Percentiles rank a stretch among this genome's conserved stretches.
These are phyloP conservation scores for Pontederia crassipes DNA, from an alignment of 176 grass and related monocot genomes.

Conservation along the genomic window DNA sequence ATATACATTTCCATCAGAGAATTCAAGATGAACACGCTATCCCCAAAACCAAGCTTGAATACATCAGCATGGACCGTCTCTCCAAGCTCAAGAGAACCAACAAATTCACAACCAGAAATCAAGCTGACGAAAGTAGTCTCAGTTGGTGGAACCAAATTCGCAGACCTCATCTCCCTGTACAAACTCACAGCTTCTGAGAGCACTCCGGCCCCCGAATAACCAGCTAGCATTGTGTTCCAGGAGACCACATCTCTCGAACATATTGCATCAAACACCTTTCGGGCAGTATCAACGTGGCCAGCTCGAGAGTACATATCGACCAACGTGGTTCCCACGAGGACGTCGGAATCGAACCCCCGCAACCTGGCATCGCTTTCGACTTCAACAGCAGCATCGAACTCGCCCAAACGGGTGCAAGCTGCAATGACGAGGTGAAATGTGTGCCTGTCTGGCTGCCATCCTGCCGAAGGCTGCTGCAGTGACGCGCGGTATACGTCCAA, in stretches of 20 bases:
- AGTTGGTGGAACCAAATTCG: slow-evolving; percentile 7
- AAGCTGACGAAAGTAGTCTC: slow-evolving; percentile 47
- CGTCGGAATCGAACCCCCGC: slow-evolving; percentile 30
- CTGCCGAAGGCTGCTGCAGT: slow-evolving; percentile 2
- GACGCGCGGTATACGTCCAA: slow-evolving; percentile 27
- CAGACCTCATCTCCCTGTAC: slow-evolving; percentile 32
- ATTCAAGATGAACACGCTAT: slow-evolving; percentile 32
- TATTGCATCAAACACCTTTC: slow-evolving; percentile 51
- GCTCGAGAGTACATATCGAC: slow-evolving; percentile 31
- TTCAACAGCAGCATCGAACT: slow-evolving; percentile 12
- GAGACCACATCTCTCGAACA: slow-evolving; percentile 26
- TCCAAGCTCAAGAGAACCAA: slow-evolving; percentile 3
- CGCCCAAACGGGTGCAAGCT: slow-evolving; percentile 25
- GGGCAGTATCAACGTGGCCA: slow-evolving; percentile 24
- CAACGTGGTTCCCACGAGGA: slow-evolving; percentile 44
- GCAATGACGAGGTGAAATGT: slow-evolving; percentile 48
- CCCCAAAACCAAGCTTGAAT: slow-evolving; percentile 35
- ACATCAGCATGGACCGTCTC: slow-evolving; percentile 23
- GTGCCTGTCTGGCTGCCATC: slow-evolving; percentile 27
- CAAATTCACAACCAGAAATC: slow-evolving; percentile 29
- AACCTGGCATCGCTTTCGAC: neutral
- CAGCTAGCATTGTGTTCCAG: slow-evolving; percentile 49
- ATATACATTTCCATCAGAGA: slow-evolving; percentile 46
- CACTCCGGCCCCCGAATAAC: slow-evolving; percentile 23
- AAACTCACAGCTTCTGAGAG: slow-evolving; percentile 24